Evolutionary conservation across 2,329 filamentous ascomycete species (phyloP).

Genomic region (Fusarium compactum): DNA sequence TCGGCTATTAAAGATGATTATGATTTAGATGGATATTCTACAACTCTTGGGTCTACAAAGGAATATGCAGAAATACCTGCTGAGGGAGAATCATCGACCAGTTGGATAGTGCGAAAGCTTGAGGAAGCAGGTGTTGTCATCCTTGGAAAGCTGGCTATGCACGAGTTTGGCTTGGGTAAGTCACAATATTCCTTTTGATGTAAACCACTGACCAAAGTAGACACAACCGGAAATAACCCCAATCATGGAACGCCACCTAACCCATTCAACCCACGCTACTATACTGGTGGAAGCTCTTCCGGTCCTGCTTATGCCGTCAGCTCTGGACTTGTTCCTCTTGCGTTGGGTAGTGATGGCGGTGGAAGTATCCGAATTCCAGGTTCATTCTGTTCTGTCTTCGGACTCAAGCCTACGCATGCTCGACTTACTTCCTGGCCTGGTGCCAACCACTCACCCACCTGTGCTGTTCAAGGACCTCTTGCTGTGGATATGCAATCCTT

Average conservation of each 20-base stretch:
- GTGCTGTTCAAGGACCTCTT: conserved; percentile 75
- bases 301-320: conserved; percentile 79
- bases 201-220: no score
- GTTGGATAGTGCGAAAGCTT: conserved; percentile 78
- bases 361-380: conserved; percentile 80
- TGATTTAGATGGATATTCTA: conserved; percentile 79
- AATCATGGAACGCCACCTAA: conserved; percentile 80
- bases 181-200: conserved; percentile 57
- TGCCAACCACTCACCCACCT: conserved; percentile 68
- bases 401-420: conserved; percentile 77
- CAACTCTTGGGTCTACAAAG: conserved; percentile 71
- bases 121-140: conserved; percentile 78
- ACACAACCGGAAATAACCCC: conserved; percentile 79
- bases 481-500: conserved; percentile 76
- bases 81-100: conserved; percentile 60
- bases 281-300: conserved; percentile 81
- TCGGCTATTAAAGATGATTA: conserved; percentile 83
- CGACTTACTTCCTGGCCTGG: conserved; percentile 73
- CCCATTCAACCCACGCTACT: conserved; percentile 78
- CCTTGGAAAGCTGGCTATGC: conserved; percentile 80
- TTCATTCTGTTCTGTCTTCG: conserved; percentile 78
- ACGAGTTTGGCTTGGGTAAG: conserved; percentile 78
- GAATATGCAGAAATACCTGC: conserved; percentile 66
- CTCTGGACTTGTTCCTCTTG: conserved; percentile 76
- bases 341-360: conserved; percentile 78